Evolutionary conservation across 768 basidiomycete species (phyloP), one percentile per base, ranked within the genome.

Genomic region (Dioszegia aurantiaca): DNA sequence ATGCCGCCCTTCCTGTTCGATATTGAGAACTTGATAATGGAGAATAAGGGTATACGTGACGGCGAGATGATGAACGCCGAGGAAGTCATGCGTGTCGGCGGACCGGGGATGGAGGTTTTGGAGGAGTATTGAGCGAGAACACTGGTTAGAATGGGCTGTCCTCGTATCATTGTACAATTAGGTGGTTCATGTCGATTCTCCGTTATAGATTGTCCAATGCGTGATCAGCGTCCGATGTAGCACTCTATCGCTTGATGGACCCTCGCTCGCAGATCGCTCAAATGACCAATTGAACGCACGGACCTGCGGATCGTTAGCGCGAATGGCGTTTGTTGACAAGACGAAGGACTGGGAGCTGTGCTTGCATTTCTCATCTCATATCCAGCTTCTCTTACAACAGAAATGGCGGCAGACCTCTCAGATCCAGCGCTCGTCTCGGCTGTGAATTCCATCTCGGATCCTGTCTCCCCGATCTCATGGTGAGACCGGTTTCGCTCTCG

Each of bases 341-440:
- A 42, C n/a, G n/a, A n/a, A n/a, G n/a, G n/a, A n/a, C n/a, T n/a
- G n/a, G n/a, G 40, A 5, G 14, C 17, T 8, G 9, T n/a, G 8
- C 8, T n/a, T 42, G 14, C 40, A 8, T 46, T 21, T 8, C 17
- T 30, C 21, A 39, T 36, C 46, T 17, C 28, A 23, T 47, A 19
- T 44, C 27, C 21, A 51, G 12, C n/a, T 23, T 11, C 36, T 33
- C 43, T 23, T 2, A 1, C 55, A 16, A 5, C 14, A 3, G 30
- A 12, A 10, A 70, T 70, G 69, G 62, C 69, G 21, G 61, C 59
- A 17, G 64, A 70, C 36, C 43, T 70, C 33, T 61, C 61, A 14
- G 69, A 70, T 49, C 61, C 69, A 37, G 63, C 58, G 19, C 59
- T 70, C 30, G 27, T 26, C 4, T 12, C 27, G 2, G 52, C 52